Percentiles rank a stretch among this genome's conserved stretches.
Conservation (phyloP, 2,329 filamentous ascomycete genomes). For the Botrytis tulipae region DNA sequence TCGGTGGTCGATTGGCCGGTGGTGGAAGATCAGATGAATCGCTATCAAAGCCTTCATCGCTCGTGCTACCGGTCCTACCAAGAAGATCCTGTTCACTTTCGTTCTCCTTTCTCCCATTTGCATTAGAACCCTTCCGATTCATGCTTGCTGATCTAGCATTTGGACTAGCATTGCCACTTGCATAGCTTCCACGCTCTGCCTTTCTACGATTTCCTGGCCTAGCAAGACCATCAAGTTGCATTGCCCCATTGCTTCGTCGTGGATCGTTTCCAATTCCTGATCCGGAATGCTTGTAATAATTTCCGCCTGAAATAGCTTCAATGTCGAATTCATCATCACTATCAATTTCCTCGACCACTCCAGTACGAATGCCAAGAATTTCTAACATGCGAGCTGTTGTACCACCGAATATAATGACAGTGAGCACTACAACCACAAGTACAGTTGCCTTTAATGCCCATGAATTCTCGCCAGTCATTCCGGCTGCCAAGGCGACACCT, state of each 20-base stretch:
- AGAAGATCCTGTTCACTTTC: conserved; percentile 59
- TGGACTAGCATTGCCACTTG: conserved; percentile 41
- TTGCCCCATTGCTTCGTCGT: conserved; percentile 50
- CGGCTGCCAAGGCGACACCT: conserved; percentile 88
- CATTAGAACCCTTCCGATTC: conserved; percentile 51
- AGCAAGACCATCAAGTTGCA: conserved; percentile 54
- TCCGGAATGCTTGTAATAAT: conserved; percentile 73
- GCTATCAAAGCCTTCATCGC: conserved; percentile 60
- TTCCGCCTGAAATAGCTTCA: conserved; percentile 44
- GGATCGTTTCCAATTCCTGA: conserved; percentile 76
- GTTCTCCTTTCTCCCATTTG: conserved; percentile 38
- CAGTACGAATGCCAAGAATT: conserved; percentile 92
- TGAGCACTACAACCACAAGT: conserved; percentile 94
- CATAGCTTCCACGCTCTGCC: conserved; percentile 35
- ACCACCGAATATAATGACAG: conserved; percentile 97
- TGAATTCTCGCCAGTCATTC: conserved; percentile 77
- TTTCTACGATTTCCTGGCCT: conserved; percentile 49
- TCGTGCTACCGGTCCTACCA: conserved; percentile 40
- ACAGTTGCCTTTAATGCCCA: conserved; percentile 88
- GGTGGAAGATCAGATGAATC: conserved; percentile 66
- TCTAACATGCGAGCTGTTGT: conserved; percentile 97
- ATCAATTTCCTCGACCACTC: conserved; percentile 94
- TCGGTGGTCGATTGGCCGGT: conserved; percentile 45
- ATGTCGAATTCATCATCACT: conserved; percentile 99
- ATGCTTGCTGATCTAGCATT: conserved; percentile 44